Evolutionary conservation across 1,139 yeast species (phyloP), one percentile per base, ranked within the genome.

Genomic region (Yamadazyma aaseri): DNA sequence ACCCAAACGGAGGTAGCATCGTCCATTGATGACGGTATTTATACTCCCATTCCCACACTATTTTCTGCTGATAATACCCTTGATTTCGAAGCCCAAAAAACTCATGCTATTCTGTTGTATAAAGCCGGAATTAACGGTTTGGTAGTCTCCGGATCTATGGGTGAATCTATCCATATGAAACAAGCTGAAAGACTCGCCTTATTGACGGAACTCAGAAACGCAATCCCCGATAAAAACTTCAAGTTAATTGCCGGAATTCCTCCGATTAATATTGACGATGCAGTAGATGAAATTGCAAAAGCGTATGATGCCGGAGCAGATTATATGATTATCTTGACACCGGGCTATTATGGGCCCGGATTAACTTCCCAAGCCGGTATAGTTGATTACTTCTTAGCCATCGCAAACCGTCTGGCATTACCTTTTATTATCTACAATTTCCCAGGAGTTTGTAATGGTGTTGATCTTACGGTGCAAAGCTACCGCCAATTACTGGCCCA

Each of bases 41-140:
- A 71, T 49, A 65, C 74, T 12, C 77, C 77, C 26, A 57, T 64
- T 3, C 68, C 76, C 34, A 73, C 79, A 6, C 73, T 72, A 52
- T 72, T 69, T 69, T 60, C 63, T 36, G 56, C 57, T 35, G 60
- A 53, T 22, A 55, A 48, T 41, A 54, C 63, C 8, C 56, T 73
- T 12, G 79, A 73, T 42, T 46, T 56, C 20, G 73, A 63, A 4
- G 50, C 76, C 14, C 75, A 70, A 45, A 55, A 66, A 33, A 47
- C 57, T 30, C 78, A 73, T 46, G 66, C 74, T 11, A 55, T 58
- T 31, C 55, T 47, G 44, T 56, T 74, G 28, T 56, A 68, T 33
- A 47, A 58, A 16, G 54, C 53, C 33, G 79, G 79, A 2, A 62
- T 73, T 37, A 50, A 54, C 32, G 79, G 79, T 11, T 52, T 69